Conservation (phyloP, 306 rosid genomes). For the Prinsepia uniflora region DNA sequence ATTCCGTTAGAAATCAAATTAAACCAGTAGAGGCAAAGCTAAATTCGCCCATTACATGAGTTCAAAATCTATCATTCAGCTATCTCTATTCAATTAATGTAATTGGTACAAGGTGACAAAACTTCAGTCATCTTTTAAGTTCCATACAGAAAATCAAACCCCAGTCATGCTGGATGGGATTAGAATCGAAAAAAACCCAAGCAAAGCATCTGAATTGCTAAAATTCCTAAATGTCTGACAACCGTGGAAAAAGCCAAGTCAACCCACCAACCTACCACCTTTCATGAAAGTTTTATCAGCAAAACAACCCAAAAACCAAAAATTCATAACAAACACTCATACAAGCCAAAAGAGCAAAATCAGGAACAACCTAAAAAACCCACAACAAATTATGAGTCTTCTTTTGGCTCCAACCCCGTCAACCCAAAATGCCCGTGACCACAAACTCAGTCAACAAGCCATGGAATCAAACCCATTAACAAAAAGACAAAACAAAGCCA, state of each 20-base stretch:
- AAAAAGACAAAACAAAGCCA: slow-evolving; percentile 19
- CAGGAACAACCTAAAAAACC: slow-evolving; percentile 32
- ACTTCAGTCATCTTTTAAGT: slow-evolving; percentile 21
- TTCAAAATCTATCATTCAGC: slow-evolving; percentile 8
- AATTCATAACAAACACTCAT: slow-evolving; percentile 31
- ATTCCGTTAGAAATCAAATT: background rate
- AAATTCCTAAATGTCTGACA: slow-evolving; percentile 30
- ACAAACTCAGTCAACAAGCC: slow-evolving; percentile 37
- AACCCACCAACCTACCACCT: slow-evolving; percentile 91
- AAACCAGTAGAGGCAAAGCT: slow-evolving; percentile 12
- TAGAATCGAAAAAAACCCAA: slow-evolving; percentile 16
- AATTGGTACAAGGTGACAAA: slow-evolving; percentile 22
- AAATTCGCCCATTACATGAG: slow-evolving; percentile 23
- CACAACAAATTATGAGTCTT: slow-evolving; percentile 18
- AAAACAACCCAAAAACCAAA: slow-evolving; percentile 41
- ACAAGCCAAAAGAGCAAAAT: slow-evolving; percentile 26
- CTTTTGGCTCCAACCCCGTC: slow-evolving; percentile 34
- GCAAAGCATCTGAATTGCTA: slow-evolving; percentile 8
- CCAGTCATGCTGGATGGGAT: slow-evolving; percentile 20
- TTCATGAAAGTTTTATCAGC: slow-evolving; percentile 35
- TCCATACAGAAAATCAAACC: slow-evolving; percentile 26
- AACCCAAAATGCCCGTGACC: slow-evolving; percentile 49
- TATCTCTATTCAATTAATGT: slow-evolving; percentile 18
- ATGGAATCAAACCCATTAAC: slow-evolving; percentile 13
- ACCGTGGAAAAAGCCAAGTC: slow-evolving; percentile 45